phyloP scores from a whole-genome alignment of 139 green algal species.

The Coccomyxa sp. region DNA sequence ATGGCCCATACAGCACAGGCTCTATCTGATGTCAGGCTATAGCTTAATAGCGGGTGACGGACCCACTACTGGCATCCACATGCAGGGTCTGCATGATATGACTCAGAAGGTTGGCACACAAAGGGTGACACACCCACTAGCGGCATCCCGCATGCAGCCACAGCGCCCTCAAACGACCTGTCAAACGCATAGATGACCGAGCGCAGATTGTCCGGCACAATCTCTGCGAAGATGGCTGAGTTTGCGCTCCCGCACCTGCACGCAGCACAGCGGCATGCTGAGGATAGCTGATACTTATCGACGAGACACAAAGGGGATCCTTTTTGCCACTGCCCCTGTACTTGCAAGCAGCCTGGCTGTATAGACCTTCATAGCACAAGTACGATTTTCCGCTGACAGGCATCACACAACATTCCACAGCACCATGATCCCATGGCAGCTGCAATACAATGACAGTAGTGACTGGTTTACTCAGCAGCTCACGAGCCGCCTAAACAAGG shows the following conservation, averaged over 20 bases:
- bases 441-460: neutral
- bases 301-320: neutral
- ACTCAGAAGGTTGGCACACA: neutral
- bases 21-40: neutral
- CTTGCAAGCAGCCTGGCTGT: too few relatives aligned
- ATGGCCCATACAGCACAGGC: neutral
- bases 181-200: slow-evolving; percentile 80
- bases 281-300: neutral
- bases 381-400: neutral
- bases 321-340: neutral
- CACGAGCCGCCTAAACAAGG: too few relatives aligned
- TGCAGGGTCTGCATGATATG: neutral
- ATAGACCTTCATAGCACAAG: neutral
- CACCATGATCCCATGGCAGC: neutral
- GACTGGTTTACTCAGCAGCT: neutral
- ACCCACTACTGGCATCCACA: neutral
- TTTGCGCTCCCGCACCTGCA: slow-evolving; percentile 64
- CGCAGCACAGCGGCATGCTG: neutral
- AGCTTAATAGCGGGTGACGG: neutral
- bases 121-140: slow-evolving; percentile 37
- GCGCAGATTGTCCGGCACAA: slow-evolving; percentile 71
- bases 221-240: slow-evolving; percentile 79
- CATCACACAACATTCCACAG: neutral
- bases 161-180: slow-evolving; percentile 55
- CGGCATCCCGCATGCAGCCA: slow-evolving; percentile 51